Evolutionary conservation across 2,329 filamentous ascomycete genomes (phyloP), one percentile per base, ranked within the genome.

Genomic region (Seiridium cupressi): DNA sequence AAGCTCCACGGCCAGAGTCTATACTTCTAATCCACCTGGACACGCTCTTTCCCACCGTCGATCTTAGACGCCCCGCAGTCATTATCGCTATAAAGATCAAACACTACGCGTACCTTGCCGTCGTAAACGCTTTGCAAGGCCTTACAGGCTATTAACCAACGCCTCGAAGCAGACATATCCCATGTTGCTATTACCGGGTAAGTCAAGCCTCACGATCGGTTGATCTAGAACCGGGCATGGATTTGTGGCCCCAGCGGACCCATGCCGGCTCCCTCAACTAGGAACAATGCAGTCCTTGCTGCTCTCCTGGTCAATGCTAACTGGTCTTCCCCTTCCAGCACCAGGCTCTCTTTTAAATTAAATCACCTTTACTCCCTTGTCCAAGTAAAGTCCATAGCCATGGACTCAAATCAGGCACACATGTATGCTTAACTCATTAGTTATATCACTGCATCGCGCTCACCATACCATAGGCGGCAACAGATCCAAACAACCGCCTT

Each of bases 381-480:
- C 64, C 70, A 65, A 51, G 9, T 34, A 71, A 65, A 66, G 66
- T 68, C 68, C 68, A 67, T 70, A 73, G 73, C 70, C 75, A 84
- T 84, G 82, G 79, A 83, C 69, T 75, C 80, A 63, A 77, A 72
- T 69, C 80, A 84, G 68, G 73, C 78, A 69, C 78, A 82, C 68
- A 70, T 83, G 83, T 86, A 82, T 73, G 82, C 69, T 64, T 62
- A 64, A 63, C 57, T 59, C 64, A 60, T 54, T 65, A 65, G 49
- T 53, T 46, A 40, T 62, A 63, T 60, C 40, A 44, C 44, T 44
- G 55, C 55, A 62, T 55, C 51, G n/a, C 51, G 70, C 79, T 81
- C 73, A 80, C 74, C 72, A 64, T 60, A 64, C 61, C 64, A 61
- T 68, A 82, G 80, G 70, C 76, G 72, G 68, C 79, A 81, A 67